Evolutionary conservation across 1,284 basidiomycete species (phyloP).

Genomic region (Rhodotorula glutinis): DNA sequence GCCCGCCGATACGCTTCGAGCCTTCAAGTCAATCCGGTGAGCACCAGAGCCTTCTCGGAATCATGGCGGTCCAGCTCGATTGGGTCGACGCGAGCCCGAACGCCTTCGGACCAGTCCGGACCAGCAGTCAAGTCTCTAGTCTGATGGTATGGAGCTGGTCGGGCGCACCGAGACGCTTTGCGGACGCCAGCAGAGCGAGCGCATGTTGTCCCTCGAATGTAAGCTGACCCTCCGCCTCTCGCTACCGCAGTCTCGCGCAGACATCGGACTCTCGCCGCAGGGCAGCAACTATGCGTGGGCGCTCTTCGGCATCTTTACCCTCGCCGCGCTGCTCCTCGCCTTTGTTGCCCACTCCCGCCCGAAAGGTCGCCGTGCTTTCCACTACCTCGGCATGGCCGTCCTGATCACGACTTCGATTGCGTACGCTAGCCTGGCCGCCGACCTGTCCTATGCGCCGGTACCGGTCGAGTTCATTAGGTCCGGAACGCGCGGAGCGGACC

Average conservation of each 20-base stretch:
- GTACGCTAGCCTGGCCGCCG: background rate
- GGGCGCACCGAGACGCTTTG: too few species aligned
- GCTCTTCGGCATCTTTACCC: constrained; percentile 8
- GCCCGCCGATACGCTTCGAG: constrained; percentile 1
- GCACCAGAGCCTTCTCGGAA: background rate
- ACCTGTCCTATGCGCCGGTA: constrained; percentile 8
- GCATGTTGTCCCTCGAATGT: too few species aligned
- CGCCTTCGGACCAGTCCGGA: background rate
- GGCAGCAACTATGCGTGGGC: constrained; percentile 4
- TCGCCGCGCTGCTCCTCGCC: background rate
- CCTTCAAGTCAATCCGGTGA: background rate
- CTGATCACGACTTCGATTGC: background rate
- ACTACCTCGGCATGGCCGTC: constrained; percentile 13
- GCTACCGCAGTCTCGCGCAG: background rate
- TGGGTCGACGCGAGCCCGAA: background rate
- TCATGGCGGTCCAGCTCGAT: background rate
- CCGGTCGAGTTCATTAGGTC: constrained; percentile 11
- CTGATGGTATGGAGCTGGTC: too few species aligned
- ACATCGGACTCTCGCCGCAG: background rate
- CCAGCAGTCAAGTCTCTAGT: background rate
- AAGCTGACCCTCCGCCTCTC: background rate
- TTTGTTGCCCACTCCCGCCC: constrained; percentile 7
- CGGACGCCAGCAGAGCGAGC: too few species aligned
- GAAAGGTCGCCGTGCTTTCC: constrained; percentile 1
- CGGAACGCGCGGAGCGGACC: constrained; percentile 4